Base-by-base conservation (phyloP, 495 filamentous ascomycete genomes). In the Lasiosphaeris hirsuta region DNA sequence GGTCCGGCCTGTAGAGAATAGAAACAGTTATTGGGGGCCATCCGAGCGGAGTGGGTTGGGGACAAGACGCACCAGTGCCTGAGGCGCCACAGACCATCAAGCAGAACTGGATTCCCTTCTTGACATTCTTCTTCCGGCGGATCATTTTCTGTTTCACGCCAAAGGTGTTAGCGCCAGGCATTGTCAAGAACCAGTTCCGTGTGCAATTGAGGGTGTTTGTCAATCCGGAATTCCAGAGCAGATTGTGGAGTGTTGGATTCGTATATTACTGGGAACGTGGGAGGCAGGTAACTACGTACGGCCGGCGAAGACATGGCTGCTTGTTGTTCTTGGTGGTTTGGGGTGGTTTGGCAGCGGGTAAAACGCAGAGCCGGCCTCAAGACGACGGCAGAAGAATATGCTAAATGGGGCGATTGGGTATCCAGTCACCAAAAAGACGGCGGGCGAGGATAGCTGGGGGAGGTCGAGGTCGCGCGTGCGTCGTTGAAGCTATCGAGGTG, bases 41-140 rank as follows among this genome's bases (percentile, higher is more conserved):
- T 37, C 10, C 36, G 23, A 38, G 10, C 8, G n/a, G 51, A 23
- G 8, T 15, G 8, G 33, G 8, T 38, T 38, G 10, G 51, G 53
- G 39, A 50, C 18, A 30, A 36, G 43, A 78, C 84, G 65, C 84
- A 97, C 92, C 92, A 73, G 94, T 97, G 74, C 94, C 94, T 64
- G 92, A 96, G 69, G 94, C 93, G 78, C 94, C 94, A 73, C 95
- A 97, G 64, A 98, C 94, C 94, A 98, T 98, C 86, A 98, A 72
- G 78, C 93, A 97, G 81, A 98, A 98, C 82, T 97, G 95, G 69
- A 98, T 97, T 63, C 94, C 94, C 87, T 97, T 98, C 88, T 98
- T 98, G 78, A 97, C 93, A 83, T 97, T 97, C 86, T 98, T 98
- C 92, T 98, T 98, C 71, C 91, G 87, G 77, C 94, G 92, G 73